Evolutionary conservation across 768 basidiomycete species (phyloP).

Genomic region (Hebeloma cylindrosporum): DNA sequence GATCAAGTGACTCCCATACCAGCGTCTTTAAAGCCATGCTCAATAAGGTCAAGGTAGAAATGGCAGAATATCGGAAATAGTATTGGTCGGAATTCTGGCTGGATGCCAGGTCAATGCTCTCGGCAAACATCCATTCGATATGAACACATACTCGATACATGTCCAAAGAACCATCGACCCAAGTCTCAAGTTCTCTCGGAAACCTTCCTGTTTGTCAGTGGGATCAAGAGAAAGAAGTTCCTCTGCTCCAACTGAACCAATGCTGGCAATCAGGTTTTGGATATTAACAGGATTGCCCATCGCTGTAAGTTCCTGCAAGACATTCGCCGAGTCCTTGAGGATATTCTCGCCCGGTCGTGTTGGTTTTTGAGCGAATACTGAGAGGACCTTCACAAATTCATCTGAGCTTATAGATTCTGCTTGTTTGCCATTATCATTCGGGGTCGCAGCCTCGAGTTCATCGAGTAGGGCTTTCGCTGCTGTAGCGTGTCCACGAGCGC

Average conservation of each 20-base stretch:
- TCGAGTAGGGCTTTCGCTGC: slow-evolving; percentile 52
- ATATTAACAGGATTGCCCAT: slow-evolving; percentile 73
- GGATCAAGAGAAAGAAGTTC: slow-evolving; percentile 81
- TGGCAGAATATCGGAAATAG: slow-evolving; percentile 96
- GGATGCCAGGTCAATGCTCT: slow-evolving; percentile 13
- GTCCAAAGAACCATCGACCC: slow-evolving; percentile 89
- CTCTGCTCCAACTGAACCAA: slow-evolving; percentile 78
- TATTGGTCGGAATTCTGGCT: slow-evolving; percentile 94
- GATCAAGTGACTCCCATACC: slow-evolving; percentile 49
- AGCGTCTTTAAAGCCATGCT: slow-evolving; percentile 86
- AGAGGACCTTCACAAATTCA: slow-evolving; percentile 55
- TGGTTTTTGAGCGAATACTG: slow-evolving; percentile 70
- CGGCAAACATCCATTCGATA: background rate
- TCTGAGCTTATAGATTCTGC: slow-evolving; percentile 44
- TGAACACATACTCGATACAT: slow-evolving; percentile 78
- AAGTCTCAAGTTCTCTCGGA: slow-evolving; percentile 80
- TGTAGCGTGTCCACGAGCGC: slow-evolving; percentile 43
- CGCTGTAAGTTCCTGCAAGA: slow-evolving; percentile 64
- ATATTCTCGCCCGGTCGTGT: slow-evolving; percentile 68
- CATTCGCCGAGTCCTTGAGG: slow-evolving; percentile 63
- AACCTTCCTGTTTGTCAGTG: slow-evolving; percentile 83
- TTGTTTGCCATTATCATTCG: slow-evolving; percentile 44
- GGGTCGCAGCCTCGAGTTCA: slow-evolving; percentile 42
- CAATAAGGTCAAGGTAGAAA: slow-evolving; percentile 93
- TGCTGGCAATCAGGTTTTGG: slow-evolving; percentile 73